Evolutionary conservation across 768 basidiomycete genomes (phyloP), one percentile per base, ranked within the genome.

Genomic region (Podaxis rugospora): DNA sequence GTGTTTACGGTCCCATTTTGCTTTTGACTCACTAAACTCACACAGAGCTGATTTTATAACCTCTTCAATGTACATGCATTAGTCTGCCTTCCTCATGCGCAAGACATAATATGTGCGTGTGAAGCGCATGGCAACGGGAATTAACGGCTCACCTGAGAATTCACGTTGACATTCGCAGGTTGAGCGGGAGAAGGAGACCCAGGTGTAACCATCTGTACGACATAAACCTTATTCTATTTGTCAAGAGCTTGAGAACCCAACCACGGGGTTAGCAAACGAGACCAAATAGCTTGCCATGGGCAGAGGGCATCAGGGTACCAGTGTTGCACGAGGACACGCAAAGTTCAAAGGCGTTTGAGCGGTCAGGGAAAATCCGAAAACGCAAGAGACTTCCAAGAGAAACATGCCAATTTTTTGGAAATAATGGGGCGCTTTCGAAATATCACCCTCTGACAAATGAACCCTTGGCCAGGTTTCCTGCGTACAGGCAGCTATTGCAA

Each of bases 201-300:
- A 56, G 44, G 35, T 46, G 55, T 40, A n/a, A 11, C 16, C 13
- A 40, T 44, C 51, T 9, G 21, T 11, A 36, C 32, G 35, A 21
- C n/a, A 27, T 39, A 25, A 58, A 58, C 57, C n/a, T 58, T 58
- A 58, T 58, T 58, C 16, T 58, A n/a, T 58, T 50, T 58, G 35
- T 37, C 57, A 49, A 37, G 25, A 7, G 23, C 47, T 14, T 39
- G 11, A 18, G 37, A 40, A 14, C 13, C 21, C 6, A 50, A 25
- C 35, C 21, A 14, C 32, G 21, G 28, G 0, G 10, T 23, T 37
- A 58, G 35, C 32, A 58, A 58, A 50, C 16, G 21, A 39, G 16
- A 50, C 14, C 39, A 55, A 55, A 55, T 18, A 58, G 23, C n/a
- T n/a, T 25, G 18, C 57, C 37, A 32, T 23, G 57, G 57, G 57